Conservation (phyloP, 2,329 filamentous ascomycete genomes). For the Talaromyces sp. region DNA sequence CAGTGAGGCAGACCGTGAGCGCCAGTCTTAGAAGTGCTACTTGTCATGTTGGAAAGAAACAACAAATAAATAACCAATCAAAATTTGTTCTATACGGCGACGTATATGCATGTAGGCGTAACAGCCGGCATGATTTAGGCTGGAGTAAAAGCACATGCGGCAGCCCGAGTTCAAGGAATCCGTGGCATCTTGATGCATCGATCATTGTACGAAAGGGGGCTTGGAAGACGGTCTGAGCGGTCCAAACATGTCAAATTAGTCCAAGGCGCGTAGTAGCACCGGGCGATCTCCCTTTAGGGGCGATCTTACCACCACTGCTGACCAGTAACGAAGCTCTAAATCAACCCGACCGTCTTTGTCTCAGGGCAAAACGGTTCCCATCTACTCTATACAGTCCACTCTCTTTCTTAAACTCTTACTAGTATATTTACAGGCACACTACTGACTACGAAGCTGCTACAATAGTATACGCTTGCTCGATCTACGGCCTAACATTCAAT, state of each 20-base stretch:
- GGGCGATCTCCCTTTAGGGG: not conserved
- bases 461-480: not conserved
- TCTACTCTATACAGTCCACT: not conserved
- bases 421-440: not conserved
- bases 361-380: too few relatives aligned
- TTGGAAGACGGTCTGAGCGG: not conserved
- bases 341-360: too few relatives aligned
- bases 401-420: not conserved
- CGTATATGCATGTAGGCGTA: not conserved
- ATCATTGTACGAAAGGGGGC: not conserved
- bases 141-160: not conserved
- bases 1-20: too few relatives aligned
- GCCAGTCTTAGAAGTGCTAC: too few relatives aligned
- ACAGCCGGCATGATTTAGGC: not conserved
- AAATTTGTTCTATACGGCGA: not conserved
- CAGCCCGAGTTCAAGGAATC: not conserved
- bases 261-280: not conserved
- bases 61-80: not conserved
- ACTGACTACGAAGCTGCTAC: not conserved
- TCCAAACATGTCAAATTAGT: not conserved
- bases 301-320: too few relatives aligned
- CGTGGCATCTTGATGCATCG: not conserved
- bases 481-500: not conserved
- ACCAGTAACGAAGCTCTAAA: too few relatives aligned
- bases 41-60: not conserved